A percentile compares a stretch with the other conserved stretches of the same genome.
phyloP scores from a whole-genome alignment of 805 yeast species.

The Candida boleticola region DNA sequence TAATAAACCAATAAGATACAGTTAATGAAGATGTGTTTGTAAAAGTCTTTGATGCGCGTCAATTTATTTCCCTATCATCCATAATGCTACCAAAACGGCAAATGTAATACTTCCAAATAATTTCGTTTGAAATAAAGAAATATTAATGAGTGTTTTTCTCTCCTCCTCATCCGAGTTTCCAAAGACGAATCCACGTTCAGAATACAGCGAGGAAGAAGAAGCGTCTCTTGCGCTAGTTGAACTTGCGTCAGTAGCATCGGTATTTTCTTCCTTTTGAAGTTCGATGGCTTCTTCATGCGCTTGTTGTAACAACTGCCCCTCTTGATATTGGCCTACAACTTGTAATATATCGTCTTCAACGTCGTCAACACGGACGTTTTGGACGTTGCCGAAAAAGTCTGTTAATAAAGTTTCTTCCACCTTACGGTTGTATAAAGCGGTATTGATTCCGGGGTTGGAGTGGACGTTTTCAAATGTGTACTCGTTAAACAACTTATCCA shows the following conservation, averaged over 20 bases:
- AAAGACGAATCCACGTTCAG: neutral
- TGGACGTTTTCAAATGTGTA: conserved; percentile 85
- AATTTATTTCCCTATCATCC: conserved; percentile 15
- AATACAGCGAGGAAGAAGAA: neutral
- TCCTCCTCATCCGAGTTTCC: conserved; percentile 6
- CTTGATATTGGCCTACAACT: conserved; percentile 30
- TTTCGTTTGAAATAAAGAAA: conserved; percentile 12
- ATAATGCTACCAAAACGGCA: conserved; percentile 17
- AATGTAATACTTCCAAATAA: conserved; percentile 15
- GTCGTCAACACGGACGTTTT: conserved; percentile 64
- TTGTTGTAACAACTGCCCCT: conserved; percentile 14
- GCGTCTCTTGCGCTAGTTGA: neutral
- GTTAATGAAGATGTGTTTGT: too few species aligned
- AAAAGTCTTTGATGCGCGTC: too few species aligned
- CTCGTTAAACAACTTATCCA: conserved; percentile 80
- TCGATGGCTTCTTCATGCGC: conserved; percentile 1
- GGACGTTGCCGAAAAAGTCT: conserved; percentile 93
- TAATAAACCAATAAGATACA: too few species aligned
- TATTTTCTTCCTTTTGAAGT: neutral
- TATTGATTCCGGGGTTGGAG: conserved; percentile 89
- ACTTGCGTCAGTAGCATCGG: neutral
- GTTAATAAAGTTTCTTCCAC: conserved; percentile 72
- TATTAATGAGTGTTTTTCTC: conserved; percentile 5
- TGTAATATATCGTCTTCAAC: conserved; percentile 49
- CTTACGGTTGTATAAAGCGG: conserved; percentile 71